phyloP scores from a whole-genome alignment of 306 rosid species.

The Dalbergia cultrata region DNA sequence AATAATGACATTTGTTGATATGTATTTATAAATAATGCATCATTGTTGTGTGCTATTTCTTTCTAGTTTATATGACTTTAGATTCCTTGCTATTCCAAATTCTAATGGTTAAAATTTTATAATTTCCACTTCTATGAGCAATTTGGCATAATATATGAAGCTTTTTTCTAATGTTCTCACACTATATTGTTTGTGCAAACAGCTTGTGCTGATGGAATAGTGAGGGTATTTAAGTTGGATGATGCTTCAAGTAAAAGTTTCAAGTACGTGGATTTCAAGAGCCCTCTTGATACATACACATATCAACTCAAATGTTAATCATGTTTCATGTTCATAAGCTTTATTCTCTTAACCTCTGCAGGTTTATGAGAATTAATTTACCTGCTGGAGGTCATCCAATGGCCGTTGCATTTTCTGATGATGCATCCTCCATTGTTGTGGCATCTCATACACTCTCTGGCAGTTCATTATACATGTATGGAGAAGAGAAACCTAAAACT shows the following conservation, averaged over 20 bases:
- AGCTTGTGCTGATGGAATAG: slow-evolving; percentile 97
- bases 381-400: slow-evolving; percentile 95
- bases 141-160: slow-evolving; percentile 11
- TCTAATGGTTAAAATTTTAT: slow-evolving; percentile 16
- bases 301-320: slow-evolving; percentile 32
- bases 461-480: slow-evolving; percentile 86
- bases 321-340: slow-evolving; percentile 28
- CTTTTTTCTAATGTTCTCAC: slow-evolving; percentile 27
- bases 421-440: slow-evolving; percentile 78
- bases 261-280: slow-evolving; percentile 70
- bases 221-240: slow-evolving; percentile 94
- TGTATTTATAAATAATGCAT: slow-evolving; percentile 26
- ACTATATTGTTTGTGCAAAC: slow-evolving; percentile 45
- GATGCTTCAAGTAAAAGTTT: slow-evolving; percentile 95
- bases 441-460: slow-evolving; percentile 81
- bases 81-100: slow-evolving; percentile 19
- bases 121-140: slow-evolving; percentile 26
- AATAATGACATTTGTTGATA: slow-evolving; percentile 18
- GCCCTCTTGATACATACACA: slow-evolving; percentile 26
- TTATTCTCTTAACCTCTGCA: slow-evolving; percentile 55
- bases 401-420: slow-evolving; percentile 73
- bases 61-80: slow-evolving; percentile 12
- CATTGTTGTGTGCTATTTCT: slow-evolving; percentile 23
- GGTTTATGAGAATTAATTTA: slow-evolving; percentile 84
- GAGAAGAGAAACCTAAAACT: slow-evolving; percentile 76